A percentile compares a stretch with the other conserved stretches of the same genome.
Conservation (phyloP, 164 flowering plant species). For the Hamamelis virginiana region DNA sequence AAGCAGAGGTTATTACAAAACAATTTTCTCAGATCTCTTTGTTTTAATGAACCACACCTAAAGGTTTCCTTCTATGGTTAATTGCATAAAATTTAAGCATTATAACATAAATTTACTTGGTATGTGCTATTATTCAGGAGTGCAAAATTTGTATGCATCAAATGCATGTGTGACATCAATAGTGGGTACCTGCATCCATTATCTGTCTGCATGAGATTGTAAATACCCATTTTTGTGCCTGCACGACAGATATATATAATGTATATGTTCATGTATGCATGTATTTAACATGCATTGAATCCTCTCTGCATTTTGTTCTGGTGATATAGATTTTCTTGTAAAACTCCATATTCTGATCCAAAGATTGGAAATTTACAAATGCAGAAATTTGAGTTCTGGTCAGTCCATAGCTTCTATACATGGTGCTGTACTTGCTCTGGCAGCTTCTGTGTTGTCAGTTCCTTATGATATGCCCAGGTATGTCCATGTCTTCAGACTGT, state of each 20-base stretch:
- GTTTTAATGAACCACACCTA: neutral
- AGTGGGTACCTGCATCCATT: neutral
- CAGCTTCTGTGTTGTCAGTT: slow-evolving; percentile 87
- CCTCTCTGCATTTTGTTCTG: neutral
- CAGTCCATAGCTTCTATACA: slow-evolving; percentile 62
- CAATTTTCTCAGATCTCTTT: too few relatives aligned
- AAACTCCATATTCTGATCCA: slow-evolving; percentile 2
- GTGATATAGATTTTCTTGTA: neutral
- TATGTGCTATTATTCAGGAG: too few relatives aligned
- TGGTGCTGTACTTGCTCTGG: slow-evolving; percentile 92
- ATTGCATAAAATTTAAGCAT: too few relatives aligned
- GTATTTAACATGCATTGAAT: neutral
- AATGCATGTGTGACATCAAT: neutral
- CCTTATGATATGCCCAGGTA: slow-evolving; percentile 99
- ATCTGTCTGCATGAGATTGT: neutral
- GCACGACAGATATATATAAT: neutral
- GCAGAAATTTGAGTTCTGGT: slow-evolving; percentile 46
- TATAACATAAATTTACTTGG: too few relatives aligned
- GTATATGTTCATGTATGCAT: neutral
- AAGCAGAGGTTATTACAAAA: slow-evolving; percentile 45
- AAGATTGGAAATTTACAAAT: slow-evolving; percentile 10
- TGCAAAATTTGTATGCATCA: too few relatives aligned
- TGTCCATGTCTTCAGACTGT: neutral
- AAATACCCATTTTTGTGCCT: neutral
- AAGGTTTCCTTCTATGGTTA: neutral